Base-by-base conservation (phyloP, 106 monocot genomes). In the Phalaenopsis equestris region DNA sequence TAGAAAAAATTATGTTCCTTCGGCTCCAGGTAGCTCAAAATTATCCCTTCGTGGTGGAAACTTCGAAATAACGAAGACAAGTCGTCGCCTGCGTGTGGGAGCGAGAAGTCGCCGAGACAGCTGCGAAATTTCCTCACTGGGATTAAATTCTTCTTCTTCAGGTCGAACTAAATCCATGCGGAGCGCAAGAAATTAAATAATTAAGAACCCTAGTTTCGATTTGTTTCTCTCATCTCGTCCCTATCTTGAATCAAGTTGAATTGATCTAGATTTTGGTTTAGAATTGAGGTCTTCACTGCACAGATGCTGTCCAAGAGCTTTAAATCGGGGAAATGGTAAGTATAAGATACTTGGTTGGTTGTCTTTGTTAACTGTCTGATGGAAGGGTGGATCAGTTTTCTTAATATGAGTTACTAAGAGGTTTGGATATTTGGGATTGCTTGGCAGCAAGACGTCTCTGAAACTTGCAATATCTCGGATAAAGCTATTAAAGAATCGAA, bases 401-500 rank as follows among this genome's bases (percentile, higher is more conserved):
- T 46, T 47, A 24, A 67, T 47, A 45, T 82, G 55, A 24, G 17
- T 36, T 15, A 45, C 65, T 72, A 72, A 8, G 55, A 73, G 21
- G 18, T 55, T 48, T 73, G 4, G 39, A 72, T 36, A 6, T 42
- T 67, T 58, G 41, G 46, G 55, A 72, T 78, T 78, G 47, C 5
- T 70, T 78, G 41, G 81, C 97, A 98, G 97, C 87, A 94, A 98
- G 86, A 94, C 92, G n/a, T 84, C 92, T 77, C 65, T 92, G 86
- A 90, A 82, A 87, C 86, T 98, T 19, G 90, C 88, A 58, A 48
- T 87, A 75, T 79, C 90, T 21, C 87, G 97, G 42, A 88, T 98
- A 37, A 98, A 88, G 89, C 84, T 98, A 9, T 42, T 88, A 87
- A 90, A 84, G 89, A 98, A 98, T 87, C 89, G 84, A 85, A 89